A percentile compares a stretch with the other conserved stretches of the same genome.
phyloP scores from a whole-genome alignment of 2,329 filamentous ascomycete species.

The Juglanconis juglandina region DNA sequence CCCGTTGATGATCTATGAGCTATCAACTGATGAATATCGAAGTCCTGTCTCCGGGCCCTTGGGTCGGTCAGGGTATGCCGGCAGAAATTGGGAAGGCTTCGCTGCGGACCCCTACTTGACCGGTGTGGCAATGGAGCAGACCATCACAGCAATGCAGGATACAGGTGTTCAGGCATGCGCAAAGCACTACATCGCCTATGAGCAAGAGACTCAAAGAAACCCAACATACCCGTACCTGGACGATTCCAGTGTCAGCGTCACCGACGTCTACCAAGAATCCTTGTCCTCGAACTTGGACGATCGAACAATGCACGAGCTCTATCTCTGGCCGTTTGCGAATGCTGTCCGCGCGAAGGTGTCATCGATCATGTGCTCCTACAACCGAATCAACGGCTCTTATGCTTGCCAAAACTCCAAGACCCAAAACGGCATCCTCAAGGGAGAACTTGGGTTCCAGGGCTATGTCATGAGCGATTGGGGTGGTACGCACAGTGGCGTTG shows the following conservation, averaged over 20 bases:
- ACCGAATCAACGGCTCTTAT: conserved; percentile 75
- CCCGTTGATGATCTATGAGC: neutral
- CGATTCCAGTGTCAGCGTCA: conserved; percentile 32
- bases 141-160: conserved; percentile 73
- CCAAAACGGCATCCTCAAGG: conserved; percentile 70
- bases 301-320: conserved; percentile 68
- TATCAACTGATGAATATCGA: neutral
- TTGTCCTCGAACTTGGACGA: conserved; percentile 64
- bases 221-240: conserved; percentile 8
- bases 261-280: conserved; percentile 54
- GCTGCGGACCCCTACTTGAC: conserved; percentile 72
- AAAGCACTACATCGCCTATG: conserved; percentile 70
- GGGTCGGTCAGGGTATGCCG: conserved; percentile 36
- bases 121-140: conserved; percentile 67
- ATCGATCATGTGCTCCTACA: conserved; percentile 63
- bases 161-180: conserved; percentile 75
- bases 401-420: conserved; percentile 72
- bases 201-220: conserved; percentile 55
- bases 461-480: conserved; percentile 72
- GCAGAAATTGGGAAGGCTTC: conserved; percentile 60
- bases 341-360: conserved; percentile 64
- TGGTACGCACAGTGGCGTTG: conserved; percentile 34
- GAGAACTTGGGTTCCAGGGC: conserved; percentile 72
- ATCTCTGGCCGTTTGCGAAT: conserved; percentile 71
- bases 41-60: conserved; percentile 11